Base-by-base conservation (phyloP, 108 stramenopile species). In the Mediolabrus comicus region DNA sequence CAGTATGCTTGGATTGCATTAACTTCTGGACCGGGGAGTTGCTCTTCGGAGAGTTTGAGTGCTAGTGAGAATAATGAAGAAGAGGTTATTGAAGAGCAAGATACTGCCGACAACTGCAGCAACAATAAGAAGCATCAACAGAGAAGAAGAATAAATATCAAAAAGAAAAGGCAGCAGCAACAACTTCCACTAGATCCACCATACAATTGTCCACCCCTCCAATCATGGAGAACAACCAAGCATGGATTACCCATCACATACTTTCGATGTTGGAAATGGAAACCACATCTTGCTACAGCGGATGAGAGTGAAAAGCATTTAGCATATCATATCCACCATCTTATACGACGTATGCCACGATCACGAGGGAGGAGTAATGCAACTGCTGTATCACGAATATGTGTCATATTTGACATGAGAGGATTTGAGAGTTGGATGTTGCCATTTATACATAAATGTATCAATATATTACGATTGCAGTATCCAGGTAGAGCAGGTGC, bases 331-430 rank as follows among this genome's bases (percentile, higher is more conserved):
- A 59, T 59, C 22, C 58, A 59, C n/a, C 58, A 59, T 16, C 27
- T 59, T 3, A 9, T 59, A n/a, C 58, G 58, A 11, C 58, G 58
- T 2, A 59, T 35, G 8, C 32, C 58, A 29, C 12, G 16, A 28
- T 16, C 53, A 34, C 19, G 8, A 6, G 9, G 27, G 9, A 10
- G 56, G 1, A 1, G 30, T 5, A 29, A 34, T 17, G 46, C 17
- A 19, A 35, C 13, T 0, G 29, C 10, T 0, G n/a, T 59, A 3
- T 14, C 10, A 3, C 58, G 58, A 32, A 35, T 28, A 25, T 59
- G 58, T 9, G 35, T 59, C 58, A 35, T 59, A 22, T 59, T 59
- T 19, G 58, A 59, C 58, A 30, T 59, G 58, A 32, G 58, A 32
- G 58, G 33, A 13, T 59, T 59, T 19, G 16, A 34, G 27, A 32